phyloP scores from a whole-genome alignment of 1,284 basidiomycete genomes.

The Cutaneotrichosporon daszewskae region DNA sequence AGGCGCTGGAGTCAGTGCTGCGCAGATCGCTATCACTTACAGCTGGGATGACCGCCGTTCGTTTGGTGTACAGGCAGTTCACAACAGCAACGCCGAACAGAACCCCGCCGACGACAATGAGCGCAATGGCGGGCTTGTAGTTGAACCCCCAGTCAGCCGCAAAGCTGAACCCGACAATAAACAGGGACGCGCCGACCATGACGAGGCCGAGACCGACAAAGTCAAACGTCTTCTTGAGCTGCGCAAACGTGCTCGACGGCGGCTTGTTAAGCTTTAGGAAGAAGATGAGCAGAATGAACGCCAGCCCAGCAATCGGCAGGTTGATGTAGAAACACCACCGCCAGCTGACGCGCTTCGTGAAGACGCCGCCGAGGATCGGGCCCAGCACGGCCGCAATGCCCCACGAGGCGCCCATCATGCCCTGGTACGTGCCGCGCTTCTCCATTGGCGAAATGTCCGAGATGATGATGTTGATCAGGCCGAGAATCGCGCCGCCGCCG shows the following conservation, averaged over 20 bases:
- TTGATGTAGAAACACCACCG: conserved; percentile 31
- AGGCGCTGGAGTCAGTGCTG: conserved; percentile 14
- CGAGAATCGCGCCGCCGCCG: conserved; percentile 40
- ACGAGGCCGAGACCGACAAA: conserved; percentile 53
- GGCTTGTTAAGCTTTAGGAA: conserved; percentile 70
- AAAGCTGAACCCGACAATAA: conserved; percentile 64
- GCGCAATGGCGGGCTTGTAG: conserved; percentile 58
- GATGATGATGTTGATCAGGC: conserved; percentile 15
- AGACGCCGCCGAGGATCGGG: conserved; percentile 44
- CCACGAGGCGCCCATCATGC: conserved; percentile 47
- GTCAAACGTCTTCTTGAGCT: conserved; percentile 38
- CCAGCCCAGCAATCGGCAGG: conserved; percentile 51
- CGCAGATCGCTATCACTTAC: conserved; percentile 2
- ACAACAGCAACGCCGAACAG: conserved; percentile 71
- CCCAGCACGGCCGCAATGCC: conserved; percentile 48
- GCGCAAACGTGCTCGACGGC: conserved; percentile 5
- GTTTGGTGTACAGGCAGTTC: conserved; percentile 64
- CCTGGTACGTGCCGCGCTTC: conserved; percentile 45
- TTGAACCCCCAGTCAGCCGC: conserved; percentile 29
- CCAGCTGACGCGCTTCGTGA: conserved; percentile 31
- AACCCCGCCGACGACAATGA: conserved; percentile 67
- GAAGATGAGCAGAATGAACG: conserved; percentile 64
- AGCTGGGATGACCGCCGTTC: conserved; percentile 66
- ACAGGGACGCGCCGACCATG: conserved; percentile 63
- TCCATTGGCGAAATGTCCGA: conserved; percentile 41